phyloP scores from a whole-genome alignment of 2,329 filamentous ascomycete genomes.

The Aphanocladium album region DNA sequence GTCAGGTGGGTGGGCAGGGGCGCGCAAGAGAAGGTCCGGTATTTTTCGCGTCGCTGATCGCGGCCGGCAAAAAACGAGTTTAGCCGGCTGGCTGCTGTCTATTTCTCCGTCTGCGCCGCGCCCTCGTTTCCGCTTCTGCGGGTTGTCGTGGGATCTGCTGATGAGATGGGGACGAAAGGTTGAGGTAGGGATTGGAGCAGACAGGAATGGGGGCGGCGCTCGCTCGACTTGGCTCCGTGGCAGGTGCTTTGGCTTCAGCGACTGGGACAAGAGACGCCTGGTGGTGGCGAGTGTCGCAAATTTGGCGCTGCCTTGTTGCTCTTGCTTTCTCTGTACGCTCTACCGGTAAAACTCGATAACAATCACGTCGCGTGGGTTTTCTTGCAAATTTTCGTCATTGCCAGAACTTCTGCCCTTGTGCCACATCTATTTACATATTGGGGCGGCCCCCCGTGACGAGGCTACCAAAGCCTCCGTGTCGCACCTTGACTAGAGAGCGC shows the following conservation, averaged over 20 bases:
- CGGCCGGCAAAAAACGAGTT: background rate
- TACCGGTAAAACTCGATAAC: too few species aligned
- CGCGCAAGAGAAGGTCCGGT: background rate
- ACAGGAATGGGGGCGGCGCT: constrained; percentile 3
- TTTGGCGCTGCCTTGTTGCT: background rate
- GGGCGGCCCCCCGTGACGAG: background rate
- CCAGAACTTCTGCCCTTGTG: too few species aligned
- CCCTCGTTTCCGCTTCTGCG: background rate
- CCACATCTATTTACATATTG: background rate
- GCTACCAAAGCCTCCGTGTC: background rate
- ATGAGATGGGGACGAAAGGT: background rate
- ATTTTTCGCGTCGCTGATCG: background rate
- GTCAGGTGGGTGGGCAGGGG: background rate
- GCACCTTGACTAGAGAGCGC: background rate
- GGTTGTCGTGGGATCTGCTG: background rate
- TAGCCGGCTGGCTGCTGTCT: background rate
- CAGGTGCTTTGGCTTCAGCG: background rate
- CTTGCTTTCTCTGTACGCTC: too few species aligned
- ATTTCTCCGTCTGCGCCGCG: background rate
- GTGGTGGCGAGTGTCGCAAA: background rate
- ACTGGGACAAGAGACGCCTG: background rate
- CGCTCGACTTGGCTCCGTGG: background rate
- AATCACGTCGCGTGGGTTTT: background rate
- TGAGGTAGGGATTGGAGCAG: background rate
- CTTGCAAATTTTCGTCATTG: too few species aligned